Base-by-base conservation (phyloP, 1,284 basidiomycete genomes). In the Ceratobasidium papillatum region DNA sequence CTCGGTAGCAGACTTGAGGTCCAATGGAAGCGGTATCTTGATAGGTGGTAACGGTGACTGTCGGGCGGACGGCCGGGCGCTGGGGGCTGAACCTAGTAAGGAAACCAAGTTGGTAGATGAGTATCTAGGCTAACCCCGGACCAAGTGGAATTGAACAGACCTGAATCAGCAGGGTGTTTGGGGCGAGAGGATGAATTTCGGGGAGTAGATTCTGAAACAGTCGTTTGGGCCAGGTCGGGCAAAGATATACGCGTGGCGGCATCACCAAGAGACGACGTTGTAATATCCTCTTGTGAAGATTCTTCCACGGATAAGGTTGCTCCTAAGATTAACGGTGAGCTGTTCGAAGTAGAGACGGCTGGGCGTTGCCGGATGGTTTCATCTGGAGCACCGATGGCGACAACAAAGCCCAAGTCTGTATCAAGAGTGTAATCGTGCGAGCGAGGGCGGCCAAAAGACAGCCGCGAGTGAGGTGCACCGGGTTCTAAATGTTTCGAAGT, bases 301-400 rank as follows among this genome's bases (percentile, higher is more conserved):
- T 58, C 54, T 12, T 34, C 38, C 14, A 59, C 27, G 5, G 54
- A 19, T 3, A n/a, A 38, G 17, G 45, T 59, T 3, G 41, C 36
- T 17, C 41, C 41, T 25, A 14, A 4, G 1, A 32, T 19, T 34
- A 34, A 17, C 12, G 66, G 51, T 1, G 54, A 22, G 11, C 2
- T 30, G 36, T 34, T 25, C 4, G 52, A 5, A 9, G 54, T 30
- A 1, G 41, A 38, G 12, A 47, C 5, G 30, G 17, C 34, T 3
- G 66, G 66, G 25, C 66, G 52, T 5, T 54, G 54, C 12, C 66
- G 66, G 25, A 71, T 34, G 52, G 66, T 71, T 30, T 71, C 66
- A 25, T 71, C 66, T 14, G 25, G 36, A 14, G 38, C 38, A 8
- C 43, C 54, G 27, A 71, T 71, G 22, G 66, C 54, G 5, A 71